Percentiles rank a stretch among this genome's conserved stretches.
Evolutionary conservation across 192 early-diverging fungal species (phyloP).

Genomic region (Backusella australiensis): DNA sequence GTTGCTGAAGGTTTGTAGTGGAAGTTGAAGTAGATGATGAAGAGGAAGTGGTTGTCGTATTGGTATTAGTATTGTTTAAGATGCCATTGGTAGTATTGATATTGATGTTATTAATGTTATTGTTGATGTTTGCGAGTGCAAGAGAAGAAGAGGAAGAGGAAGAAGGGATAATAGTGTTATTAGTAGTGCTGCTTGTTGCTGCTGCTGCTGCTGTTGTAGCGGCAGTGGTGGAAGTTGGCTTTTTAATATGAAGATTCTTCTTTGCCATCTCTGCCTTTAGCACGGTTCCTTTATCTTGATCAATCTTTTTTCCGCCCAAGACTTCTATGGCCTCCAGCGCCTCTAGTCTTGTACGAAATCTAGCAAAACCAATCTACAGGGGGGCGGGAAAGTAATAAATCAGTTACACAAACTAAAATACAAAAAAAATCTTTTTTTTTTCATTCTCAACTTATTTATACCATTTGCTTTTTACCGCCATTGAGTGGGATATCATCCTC

Average conservation of each 20-base stretch:
- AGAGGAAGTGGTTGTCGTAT: not conserved
- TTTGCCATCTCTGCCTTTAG: constrained; percentile 99
- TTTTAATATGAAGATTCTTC: constrained; percentile 95
- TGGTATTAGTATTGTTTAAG: not conserved
- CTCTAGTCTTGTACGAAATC: constrained; percentile 88
- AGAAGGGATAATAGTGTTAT: not conserved
- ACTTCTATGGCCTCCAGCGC: constrained; percentile 91
- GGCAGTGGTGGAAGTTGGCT: constrained; percentile 46
- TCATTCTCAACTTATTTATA: constrained; percentile 7
- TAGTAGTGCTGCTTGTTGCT: constrained; percentile 10
- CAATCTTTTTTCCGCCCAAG: constrained; percentile 89
- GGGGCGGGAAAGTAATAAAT: not conserved
- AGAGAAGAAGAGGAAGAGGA: constrained; percentile 17
- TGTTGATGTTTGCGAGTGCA: not conserved
- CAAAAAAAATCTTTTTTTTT: not conserved
- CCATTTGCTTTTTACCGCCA: constrained; percentile 34
- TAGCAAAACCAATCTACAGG: constrained; percentile 96
- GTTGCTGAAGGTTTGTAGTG: not conserved
- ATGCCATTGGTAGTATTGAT: not conserved
- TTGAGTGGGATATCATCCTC: constrained; percentile 45
- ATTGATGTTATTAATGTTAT: not conserved
- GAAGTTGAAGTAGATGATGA: not conserved
- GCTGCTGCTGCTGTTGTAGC: not conserved
- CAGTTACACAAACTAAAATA: constrained; percentile 12
- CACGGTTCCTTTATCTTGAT: constrained; percentile 74